Base-by-base conservation (phyloP, 1,139 yeast species). In the Blastobotrys capitulatus region DNA sequence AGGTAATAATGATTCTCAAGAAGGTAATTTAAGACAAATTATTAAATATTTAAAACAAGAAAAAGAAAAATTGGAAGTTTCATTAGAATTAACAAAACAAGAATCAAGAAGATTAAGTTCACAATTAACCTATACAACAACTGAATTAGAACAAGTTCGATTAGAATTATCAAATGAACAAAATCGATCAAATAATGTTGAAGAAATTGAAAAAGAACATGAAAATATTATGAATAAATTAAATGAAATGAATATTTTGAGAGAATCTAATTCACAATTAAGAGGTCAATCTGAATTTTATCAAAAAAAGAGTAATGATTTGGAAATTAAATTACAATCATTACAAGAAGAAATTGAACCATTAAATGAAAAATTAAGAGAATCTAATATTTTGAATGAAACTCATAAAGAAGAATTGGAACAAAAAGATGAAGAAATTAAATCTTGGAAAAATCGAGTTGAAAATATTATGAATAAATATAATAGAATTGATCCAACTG, bases 241-340 rank as follows among this genome's bases (percentile, higher is more conserved):
- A 48, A 79, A 81, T 50, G 90, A 85, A 54, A 66, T 88, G 61
- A 83, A 80, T 56, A 73, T 86, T 37, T 70, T 86, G 53, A 78
- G 87, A 52, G 95, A 88, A 60, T 83, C 89, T 59, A 86, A 87
- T 60, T 70, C 75, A 15, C 76, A 84, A 8, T 73, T 88, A 53
- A 76, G 95, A 53, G 71, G 73, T 43, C 90, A 86, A 54, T 63
- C 67, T 43, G 62, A 64, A 26, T 55, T 53, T 15, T 64, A 71
- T 43, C 63, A 66, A 47, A 49, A 54, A 6, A 65, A 67, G 40
- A 52, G 73, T 9, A 55, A 59, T 12, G 64, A 60, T 3, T 57
- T 74, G 26, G 73, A 74, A 50, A 51, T 56, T 4, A 66, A 69
- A 50, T 47, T 75, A 12, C 60, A 58, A n/a, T 63, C 63, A 2